A percentile compares a stretch with the other conserved stretches of the same genome.
phyloP scores from a whole-genome alignment of 345 rosid genomes.

The Capsella bursapastoris region DNA sequence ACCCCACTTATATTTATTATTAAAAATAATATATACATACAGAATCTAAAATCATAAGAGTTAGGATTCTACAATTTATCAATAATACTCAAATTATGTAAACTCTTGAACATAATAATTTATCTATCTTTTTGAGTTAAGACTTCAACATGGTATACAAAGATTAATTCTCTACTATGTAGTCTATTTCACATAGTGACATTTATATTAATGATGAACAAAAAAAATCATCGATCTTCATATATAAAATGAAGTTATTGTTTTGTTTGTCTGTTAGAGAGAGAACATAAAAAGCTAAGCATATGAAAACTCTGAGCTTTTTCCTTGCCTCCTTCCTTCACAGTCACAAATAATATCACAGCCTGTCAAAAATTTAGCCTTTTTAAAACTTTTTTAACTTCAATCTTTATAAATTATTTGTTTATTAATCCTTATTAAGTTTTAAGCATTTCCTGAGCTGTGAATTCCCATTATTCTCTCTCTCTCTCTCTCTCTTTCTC shows the following conservation, averaged over 20 bases:
- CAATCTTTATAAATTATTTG: constrained; percentile 38
- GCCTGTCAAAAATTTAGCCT: constrained; percentile 79
- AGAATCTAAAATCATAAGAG: constrained; percentile 29
- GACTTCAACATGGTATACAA: background rate
- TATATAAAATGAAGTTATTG: background rate
- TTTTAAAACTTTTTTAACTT: constrained; percentile 50
- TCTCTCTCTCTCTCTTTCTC: background rate
- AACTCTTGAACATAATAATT: background rate
- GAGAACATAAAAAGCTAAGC: constrained; percentile 36
- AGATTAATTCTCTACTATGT: no score
- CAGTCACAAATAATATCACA: constrained; percentile 48
- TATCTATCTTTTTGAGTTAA: constrained; percentile 1
- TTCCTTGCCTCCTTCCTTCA: constrained; percentile 48
- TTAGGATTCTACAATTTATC: background rate
- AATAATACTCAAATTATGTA: background rate
- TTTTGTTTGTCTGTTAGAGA: constrained; percentile 33
- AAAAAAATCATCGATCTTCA: background rate
- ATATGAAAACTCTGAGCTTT: constrained; percentile 41
- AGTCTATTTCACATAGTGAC: background rate
- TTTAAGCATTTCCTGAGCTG: constrained; percentile 37
- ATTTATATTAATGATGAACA: background rate
- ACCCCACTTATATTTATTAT: background rate
- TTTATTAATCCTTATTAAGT: constrained; percentile 34
- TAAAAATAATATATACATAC: background rate
- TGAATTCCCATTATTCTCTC: constrained; percentile 17